Evolutionary conservation across 1,284 basidiomycete species (phyloP), one percentile per base, ranked within the genome.

Genomic region (Melampsora larici-populina): DNA sequence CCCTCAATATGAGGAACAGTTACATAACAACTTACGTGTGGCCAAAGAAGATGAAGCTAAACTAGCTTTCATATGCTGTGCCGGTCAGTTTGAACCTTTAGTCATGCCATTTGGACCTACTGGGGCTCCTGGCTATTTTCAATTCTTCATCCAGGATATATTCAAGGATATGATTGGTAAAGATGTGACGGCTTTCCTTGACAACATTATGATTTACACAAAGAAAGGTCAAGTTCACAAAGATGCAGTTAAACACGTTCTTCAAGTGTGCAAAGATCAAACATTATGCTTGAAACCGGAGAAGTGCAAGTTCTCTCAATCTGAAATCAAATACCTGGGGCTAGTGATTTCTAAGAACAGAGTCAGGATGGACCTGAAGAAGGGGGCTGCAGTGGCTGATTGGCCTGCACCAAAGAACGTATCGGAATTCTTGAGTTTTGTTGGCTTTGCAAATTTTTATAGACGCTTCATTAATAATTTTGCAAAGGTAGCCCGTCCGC

Each of bases 391-490:
- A 18, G 62, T 73, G 48, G 3, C 29, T 9, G 17, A 65, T 21
- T 74, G 71, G 71, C 60, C 43, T 1, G 2, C 31, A n/a, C n/a
- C n/a, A n/a, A n/a, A n/a, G n/a, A n/a, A n/a, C n/a, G n/a, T n/a
- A n/a, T n/a, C n/a, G n/a, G 4, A 60, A 60, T 6, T 33, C 24
- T 49, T 70, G 46, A 55, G 31, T 29, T 74, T 74, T 29, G 33
- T 65, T 7, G 71, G 60, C 4, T 74, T 74, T 36, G n/a, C 31
- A 2, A 51, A 74, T 26, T 74, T 74, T 24, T 65, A 74, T 36
- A 4, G 48, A 2, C 8, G 43, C 1, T 64, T 74, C 17, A 74
- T 74, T 21, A 24, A 36, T 1, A 1, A 26, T 11, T 65, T 65
- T 26, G 46, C 62, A 24, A 15, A 13, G 48, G 21, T 49, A 11